Evolutionary conservation across 495 filamentous ascomycete species (phyloP).

Genomic region (Neurospora sp.): DNA sequence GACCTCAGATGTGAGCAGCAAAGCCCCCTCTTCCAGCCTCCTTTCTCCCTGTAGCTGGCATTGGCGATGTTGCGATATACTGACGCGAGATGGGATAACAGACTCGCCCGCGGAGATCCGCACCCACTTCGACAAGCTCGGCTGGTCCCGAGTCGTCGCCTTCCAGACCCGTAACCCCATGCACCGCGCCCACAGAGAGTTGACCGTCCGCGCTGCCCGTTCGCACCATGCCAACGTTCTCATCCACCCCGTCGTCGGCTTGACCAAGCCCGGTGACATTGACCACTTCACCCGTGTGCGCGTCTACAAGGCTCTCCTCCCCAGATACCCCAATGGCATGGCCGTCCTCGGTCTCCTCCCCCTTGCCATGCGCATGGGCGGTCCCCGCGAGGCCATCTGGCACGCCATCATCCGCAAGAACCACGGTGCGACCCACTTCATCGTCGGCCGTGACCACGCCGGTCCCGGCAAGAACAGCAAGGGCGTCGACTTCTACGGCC

Average conservation of each 20-base stretch:
- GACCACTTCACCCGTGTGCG: slow-evolving; percentile 99
- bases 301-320: slow-evolving; percentile 93
- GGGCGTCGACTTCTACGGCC: slow-evolving; percentile 94
- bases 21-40: not conserved
- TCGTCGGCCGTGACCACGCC: slow-evolving; percentile 95
- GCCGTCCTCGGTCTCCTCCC: slow-evolving; percentile 92
- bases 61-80: not conserved
- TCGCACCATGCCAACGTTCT: slow-evolving; percentile 94
- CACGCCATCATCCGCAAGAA: slow-evolving; percentile 99
- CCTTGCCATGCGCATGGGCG: slow-evolving; percentile 98
- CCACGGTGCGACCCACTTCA: slow-evolving; percentile 98
- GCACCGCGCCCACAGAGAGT: slow-evolving; percentile 94
- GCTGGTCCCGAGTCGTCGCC: slow-evolving; percentile 91
- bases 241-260: slow-evolving; percentile 95
- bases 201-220: slow-evolving; percentile 93
- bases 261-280: slow-evolving; percentile 98
- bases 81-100: slow-evolving; percentile 22
- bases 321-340: slow-evolving; percentile 98
- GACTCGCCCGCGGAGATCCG: slow-evolving; percentile 93
- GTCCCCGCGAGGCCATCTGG: slow-evolving; percentile 97
- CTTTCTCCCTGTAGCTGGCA: not conserved
- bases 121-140: slow-evolving; percentile 96
- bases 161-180: slow-evolving; percentile 99
- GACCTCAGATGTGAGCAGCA: slow-evolving; percentile 65
- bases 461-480: slow-evolving; percentile 95